Conservation (phyloP, 495 filamentous ascomycete species). For the Neurospora sp. region DNA sequence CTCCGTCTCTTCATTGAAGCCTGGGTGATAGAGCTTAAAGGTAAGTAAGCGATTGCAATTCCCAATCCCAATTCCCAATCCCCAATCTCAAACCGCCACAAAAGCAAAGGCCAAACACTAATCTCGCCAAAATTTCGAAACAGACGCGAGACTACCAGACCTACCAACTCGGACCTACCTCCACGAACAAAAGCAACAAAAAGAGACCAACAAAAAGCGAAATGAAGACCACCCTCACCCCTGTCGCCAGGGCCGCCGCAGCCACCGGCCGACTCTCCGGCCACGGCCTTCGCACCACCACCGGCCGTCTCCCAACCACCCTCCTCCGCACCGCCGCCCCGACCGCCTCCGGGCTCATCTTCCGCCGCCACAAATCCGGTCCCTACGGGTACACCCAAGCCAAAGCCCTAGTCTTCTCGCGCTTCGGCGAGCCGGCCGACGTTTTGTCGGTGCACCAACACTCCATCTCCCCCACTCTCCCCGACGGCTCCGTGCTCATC, state of each 20-base stretch:
- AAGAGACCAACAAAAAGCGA: neutral
- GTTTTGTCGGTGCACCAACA: conserved; percentile 72
- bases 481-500: conserved; percentile 55
- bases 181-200: neutral
- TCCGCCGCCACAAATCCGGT: conserved; percentile 33
- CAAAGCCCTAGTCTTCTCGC: conserved; percentile 76
- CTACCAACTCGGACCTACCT: too few species aligned
- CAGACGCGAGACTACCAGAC: neutral
- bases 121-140: neutral
- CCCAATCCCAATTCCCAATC: neutral
- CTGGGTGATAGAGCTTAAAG: too few species aligned
- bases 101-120: neutral
- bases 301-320: too few species aligned
- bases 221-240: neutral
- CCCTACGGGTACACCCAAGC: conserved; percentile 95
- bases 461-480: conserved; percentile 69
- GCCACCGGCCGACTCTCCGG: neutral
- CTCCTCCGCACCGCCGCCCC: neutral
- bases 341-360: neutral
- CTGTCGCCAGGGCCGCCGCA: neutral
- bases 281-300: neutral
- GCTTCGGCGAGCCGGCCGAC: conserved; percentile 76
- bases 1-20: neutral
- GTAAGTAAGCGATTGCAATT: neutral
- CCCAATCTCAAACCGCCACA: neutral